Base-by-base conservation (phyloP, 2,329 filamentous ascomycete genomes). In the Botrytis deweyae region DNA sequence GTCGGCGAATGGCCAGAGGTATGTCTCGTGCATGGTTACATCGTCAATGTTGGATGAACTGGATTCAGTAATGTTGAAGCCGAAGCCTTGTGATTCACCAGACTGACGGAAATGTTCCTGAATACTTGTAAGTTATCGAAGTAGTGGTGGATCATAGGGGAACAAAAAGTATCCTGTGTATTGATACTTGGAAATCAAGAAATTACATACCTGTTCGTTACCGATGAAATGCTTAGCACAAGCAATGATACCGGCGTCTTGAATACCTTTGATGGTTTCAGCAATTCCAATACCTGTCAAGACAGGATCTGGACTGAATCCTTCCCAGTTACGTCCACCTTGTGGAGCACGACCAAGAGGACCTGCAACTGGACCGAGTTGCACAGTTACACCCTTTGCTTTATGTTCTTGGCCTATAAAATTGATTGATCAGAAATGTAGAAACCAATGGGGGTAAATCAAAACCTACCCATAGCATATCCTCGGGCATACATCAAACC, bases 181-280 rank as follows among this genome's bases (percentile, higher is more conserved):
- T 66, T 59, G n/a, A 67, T 33, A 16, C 40, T n/a, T 59, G 22
- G 25, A 70, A 33, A 61, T 9, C 4, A 29, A 36, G 14, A 9
- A 12, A 16, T 36, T 33, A 38, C 59, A 55, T 72, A 93, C 89
- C 83, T 97, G 93, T 82, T 95, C 93, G 77, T 94, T 92, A 52
- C 84, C 87, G 74, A 63, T 88, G 80, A 85, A 92, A 80, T 95
- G 92, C 86, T 95, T 95, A 65, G 92, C 91, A 79, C 92, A 94
- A 75, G 94, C 93, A 83, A 97, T 92, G 71, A 95, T 89, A 81
- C 93, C 93, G 22, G 91, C 90, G 79, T 91, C 88, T 80, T 97
- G 94, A 63, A 97, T 95, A 75, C 94, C 94, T 80, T 89, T 87
- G 75, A 97, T 87, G 1, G 91, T 93, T 80, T 92, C 87, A 55